Evolutionary conservation across 2,329 filamentous ascomycete species (phyloP).

Genomic region (Curvularia eragrostidis): DNA sequence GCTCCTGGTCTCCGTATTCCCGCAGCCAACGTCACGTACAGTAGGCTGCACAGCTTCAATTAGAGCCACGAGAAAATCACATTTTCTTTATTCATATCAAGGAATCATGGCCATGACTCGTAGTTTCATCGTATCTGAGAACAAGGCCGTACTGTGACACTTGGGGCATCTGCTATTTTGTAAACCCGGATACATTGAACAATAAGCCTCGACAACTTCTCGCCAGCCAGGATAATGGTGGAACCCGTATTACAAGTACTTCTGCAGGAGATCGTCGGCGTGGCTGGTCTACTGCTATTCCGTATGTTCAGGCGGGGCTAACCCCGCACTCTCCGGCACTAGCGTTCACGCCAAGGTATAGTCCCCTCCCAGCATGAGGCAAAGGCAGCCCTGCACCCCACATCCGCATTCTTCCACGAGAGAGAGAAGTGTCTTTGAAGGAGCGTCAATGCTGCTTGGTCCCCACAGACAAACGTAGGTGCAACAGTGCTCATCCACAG

Average conservation of each 20-base stretch:
- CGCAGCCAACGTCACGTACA: conserved; percentile 5
- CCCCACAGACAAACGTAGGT: conserved; percentile 24
- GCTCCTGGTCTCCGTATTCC: not conserved
- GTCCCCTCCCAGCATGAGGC: conserved; percentile 25
- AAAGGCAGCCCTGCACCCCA: conserved; percentile 42
- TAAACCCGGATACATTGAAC: not conserved
- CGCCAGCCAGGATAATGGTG: not conserved
- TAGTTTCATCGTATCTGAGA: not conserved
- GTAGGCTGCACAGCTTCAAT: not conserved
- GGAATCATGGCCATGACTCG: not conserved
- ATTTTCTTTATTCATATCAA: not conserved
- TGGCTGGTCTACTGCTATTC: conserved; percentile 11
- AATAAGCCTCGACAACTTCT: not conserved
- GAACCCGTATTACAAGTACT: not conserved
- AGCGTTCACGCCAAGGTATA: conserved; percentile 31
- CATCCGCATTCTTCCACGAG: conserved; percentile 38
- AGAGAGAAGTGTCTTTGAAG: conserved; percentile 9
- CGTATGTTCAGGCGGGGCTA: conserved; percentile 15
- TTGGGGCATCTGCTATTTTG: not conserved
- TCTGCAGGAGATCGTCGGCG: conserved; percentile 1
- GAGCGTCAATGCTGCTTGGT: conserved; percentile 30
- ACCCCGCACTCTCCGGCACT: conserved; percentile 33
- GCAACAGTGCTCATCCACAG: conserved; percentile 20
- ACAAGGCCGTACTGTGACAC: not conserved
- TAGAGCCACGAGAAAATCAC: not conserved